A percentile compares a stretch with the other conserved stretches of the same genome.
These are phyloP conservation scores for Kitagawia praeruptora DNA, from an alignment of 129 eudicot species.

Conservation along the genomic window DNA sequence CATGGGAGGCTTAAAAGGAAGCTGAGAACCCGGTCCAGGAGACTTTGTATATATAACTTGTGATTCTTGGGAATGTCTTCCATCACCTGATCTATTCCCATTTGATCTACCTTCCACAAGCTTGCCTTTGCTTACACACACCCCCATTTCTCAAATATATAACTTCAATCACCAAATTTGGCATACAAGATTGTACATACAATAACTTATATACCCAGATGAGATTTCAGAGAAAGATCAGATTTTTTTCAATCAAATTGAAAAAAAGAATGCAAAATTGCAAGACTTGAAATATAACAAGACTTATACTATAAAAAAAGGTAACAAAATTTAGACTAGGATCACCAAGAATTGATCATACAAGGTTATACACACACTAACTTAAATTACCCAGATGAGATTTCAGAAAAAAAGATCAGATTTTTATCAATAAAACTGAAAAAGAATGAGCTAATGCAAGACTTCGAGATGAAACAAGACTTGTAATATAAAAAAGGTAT, in stretches of 20 bases:
- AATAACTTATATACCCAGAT: too few relatives aligned
- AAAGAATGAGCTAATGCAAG: background rate
- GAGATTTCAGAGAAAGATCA: too few relatives aligned
- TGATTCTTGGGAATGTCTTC: slow-evolving; percentile 25
- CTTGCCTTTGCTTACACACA: slow-evolving; percentile 45
- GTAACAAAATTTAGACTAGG: too few relatives aligned
- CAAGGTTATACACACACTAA: background rate
- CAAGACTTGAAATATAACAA: too few relatives aligned
- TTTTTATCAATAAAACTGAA: background rate
- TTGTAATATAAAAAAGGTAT: background rate
- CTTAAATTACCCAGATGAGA: slow-evolving; percentile 22
- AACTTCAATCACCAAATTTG: background rate
- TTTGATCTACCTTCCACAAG: slow-evolving; percentile 13
- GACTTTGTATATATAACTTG: slow-evolving; percentile 49
- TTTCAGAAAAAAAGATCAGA: slow-evolving; percentile 3
- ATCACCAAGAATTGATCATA: background rate
- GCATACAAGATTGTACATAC: too few relatives aligned
- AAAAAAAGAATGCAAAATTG: too few relatives aligned
- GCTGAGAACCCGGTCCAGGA: slow-evolving; percentile 38
- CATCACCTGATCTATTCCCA: slow-evolving; percentile 27
- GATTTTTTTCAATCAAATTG: too few relatives aligned
- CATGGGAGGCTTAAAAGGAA: slow-evolving; percentile 28
- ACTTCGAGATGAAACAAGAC: slow-evolving; percentile 10
- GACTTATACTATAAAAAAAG: too few relatives aligned
- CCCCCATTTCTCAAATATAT: slow-evolving; percentile 33